A percentile compares a stretch with the other conserved stretches of the same genome.
phyloP scores from a whole-genome alignment of 2,329 filamentous ascomycete species.

The Colletotrichum liriopes region DNA sequence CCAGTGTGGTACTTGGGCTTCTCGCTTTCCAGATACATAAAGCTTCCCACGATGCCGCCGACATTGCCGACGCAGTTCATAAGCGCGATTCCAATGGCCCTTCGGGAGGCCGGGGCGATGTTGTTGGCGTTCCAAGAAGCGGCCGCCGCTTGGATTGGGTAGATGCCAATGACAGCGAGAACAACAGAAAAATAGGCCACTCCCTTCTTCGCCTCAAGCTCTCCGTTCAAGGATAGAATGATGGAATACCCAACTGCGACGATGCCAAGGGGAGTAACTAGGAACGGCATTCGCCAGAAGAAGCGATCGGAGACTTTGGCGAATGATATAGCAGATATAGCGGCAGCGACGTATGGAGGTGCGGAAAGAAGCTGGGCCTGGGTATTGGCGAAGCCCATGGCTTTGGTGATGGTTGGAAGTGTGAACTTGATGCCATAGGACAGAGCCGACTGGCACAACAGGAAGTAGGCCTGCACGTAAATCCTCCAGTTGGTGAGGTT shows the following conservation, averaged over 20 bases:
- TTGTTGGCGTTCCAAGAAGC: constrained; percentile 47
- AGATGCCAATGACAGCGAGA: constrained; percentile 40
- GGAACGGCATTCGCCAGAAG: constrained; percentile 69
- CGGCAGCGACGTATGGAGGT: constrained; percentile 47
- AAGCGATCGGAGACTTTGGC: constrained; percentile 79
- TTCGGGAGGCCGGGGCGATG: constrained; percentile 46
- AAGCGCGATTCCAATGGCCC: constrained; percentile 49
- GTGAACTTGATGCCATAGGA: constrained; percentile 56
- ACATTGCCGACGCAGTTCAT: constrained; percentile 51
- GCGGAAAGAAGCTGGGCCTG: constrained; percentile 50
- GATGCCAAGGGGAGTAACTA: constrained; percentile 38
- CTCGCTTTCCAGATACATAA: constrained; percentile 49
- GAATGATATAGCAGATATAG: constrained; percentile 70
- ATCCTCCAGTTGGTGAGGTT: constrained; percentile 52
- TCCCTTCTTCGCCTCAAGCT: constrained; percentile 25
- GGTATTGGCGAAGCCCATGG: constrained; percentile 54
- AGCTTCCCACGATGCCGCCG: constrained; percentile 50
- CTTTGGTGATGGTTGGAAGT: constrained; percentile 54
- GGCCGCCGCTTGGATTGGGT: constrained; percentile 41
- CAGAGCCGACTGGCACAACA: constrained; percentile 50
- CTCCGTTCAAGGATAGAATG: constrained; percentile 37
- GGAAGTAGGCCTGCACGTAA: constrained; percentile 53
- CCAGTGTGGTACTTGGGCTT: constrained; percentile 66
- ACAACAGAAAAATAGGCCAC: constrained; percentile 43
- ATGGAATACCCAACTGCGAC: constrained; percentile 40